phyloP scores from a whole-genome alignment of 2,329 filamentous ascomycete species.

The Fusarium torreyae region DNA sequence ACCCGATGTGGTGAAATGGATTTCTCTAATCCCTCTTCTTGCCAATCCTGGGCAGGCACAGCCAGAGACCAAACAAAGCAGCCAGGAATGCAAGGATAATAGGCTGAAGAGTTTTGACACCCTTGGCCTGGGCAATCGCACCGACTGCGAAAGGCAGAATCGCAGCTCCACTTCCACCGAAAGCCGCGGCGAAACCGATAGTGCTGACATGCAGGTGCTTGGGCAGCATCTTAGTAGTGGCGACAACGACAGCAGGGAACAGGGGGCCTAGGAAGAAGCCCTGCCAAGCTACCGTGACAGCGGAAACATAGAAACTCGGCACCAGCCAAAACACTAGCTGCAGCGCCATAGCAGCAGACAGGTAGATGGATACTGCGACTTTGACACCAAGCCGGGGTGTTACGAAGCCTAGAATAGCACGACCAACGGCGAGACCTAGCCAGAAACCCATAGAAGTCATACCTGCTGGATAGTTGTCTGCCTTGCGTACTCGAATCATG shows the following conservation, averaged over 20 bases:
- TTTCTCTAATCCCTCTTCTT: slow-evolving; percentile 57
- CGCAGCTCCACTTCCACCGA: slow-evolving; percentile 81
- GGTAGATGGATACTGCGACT: slow-evolving; percentile 71
- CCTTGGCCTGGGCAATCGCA: slow-evolving; percentile 72
- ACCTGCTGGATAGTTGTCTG: slow-evolving; percentile 76
- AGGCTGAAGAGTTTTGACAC: slow-evolving; percentile 70
- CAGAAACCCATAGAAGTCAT: slow-evolving; percentile 86
- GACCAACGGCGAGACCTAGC: slow-evolving; percentile 82
- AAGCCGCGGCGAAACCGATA: slow-evolving; percentile 83
- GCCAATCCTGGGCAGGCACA: slow-evolving; percentile 59
- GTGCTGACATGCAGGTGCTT: slow-evolving; percentile 81
- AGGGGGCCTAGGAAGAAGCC: slow-evolving; percentile 86
- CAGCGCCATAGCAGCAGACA: slow-evolving; percentile 73
- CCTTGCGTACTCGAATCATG: slow-evolving; percentile 83
- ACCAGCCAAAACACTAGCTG: slow-evolving; percentile 87
- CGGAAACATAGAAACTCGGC: slow-evolving; percentile 81
- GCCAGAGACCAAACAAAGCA: slow-evolving; percentile 62
- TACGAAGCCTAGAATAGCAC: slow-evolving; percentile 80
- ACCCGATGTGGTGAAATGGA: too few species aligned
- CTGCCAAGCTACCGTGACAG: slow-evolving; percentile 78
- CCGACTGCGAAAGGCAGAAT: slow-evolving; percentile 77
- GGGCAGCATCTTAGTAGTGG: slow-evolving; percentile 78
- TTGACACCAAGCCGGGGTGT: slow-evolving; percentile 81
- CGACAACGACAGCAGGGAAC: slow-evolving; percentile 81
- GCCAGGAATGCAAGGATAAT: slow-evolving; percentile 67